Conservation (phyloP, 768 basidiomycete genomes). For the Leccinum pellstonianum region DNA sequence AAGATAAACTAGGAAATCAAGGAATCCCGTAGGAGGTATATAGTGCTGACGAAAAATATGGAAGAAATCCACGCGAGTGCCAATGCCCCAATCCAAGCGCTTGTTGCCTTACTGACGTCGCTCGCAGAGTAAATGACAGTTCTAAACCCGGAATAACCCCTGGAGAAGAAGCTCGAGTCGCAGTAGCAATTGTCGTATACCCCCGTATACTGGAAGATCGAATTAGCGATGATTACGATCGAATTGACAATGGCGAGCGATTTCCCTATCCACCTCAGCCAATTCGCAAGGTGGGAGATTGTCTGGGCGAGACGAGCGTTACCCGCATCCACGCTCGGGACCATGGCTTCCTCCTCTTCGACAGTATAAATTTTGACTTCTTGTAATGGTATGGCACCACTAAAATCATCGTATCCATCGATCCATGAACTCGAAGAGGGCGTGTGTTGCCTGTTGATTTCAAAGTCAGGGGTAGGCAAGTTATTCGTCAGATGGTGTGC, state of each 20-base stretch:
- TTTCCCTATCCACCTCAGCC: conserved; percentile 29
- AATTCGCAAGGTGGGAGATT: conserved; percentile 6
- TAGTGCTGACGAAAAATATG: not conserved
- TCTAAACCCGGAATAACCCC: conserved; percentile 28
- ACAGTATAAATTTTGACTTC: not conserved
- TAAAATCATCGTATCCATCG: not conserved
- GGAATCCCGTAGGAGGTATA: not conserved
- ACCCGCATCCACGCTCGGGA: too few relatives aligned
- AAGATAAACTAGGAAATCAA: not conserved
- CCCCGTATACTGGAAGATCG: conserved; percentile 32
- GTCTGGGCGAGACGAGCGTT: not conserved
- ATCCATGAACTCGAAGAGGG: not conserved
- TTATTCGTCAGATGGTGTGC: conserved; percentile 7
- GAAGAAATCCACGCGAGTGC: not conserved
- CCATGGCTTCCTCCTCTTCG: not conserved
- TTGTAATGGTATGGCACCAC: not conserved
- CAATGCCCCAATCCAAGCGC: not conserved
- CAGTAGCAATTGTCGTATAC: conserved; percentile 33
- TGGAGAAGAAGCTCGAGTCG: conserved; percentile 22
- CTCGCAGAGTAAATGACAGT: conserved; percentile 18
- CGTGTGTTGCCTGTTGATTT: not conserved
- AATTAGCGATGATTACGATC: conserved; percentile 22
- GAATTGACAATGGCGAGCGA: conserved; percentile 29
- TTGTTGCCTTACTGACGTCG: conserved; percentile 23
- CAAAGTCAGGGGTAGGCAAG: not conserved